Evolutionary conservation across 1,284 basidiomycete genomes (phyloP).

Genomic region (Ganoderma resinaceum): DNA sequence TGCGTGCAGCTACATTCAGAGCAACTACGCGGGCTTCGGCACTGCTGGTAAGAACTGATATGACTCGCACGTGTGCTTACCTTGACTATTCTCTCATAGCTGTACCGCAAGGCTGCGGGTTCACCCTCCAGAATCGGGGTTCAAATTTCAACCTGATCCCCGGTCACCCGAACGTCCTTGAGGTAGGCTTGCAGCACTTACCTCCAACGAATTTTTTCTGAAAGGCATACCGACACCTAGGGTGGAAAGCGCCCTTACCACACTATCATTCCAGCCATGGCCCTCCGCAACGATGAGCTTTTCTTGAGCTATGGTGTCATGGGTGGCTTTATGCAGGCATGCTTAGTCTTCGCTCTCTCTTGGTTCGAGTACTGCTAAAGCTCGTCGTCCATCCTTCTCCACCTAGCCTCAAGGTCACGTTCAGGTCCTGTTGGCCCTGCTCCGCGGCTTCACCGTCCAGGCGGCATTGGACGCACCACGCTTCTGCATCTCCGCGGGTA

Average conservation of each 20-base stretch:
- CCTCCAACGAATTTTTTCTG: neutral
- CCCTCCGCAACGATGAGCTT: constrained; percentile 80
- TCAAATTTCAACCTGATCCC: constrained; percentile 82
- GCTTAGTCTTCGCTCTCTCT: constrained; percentile 5
- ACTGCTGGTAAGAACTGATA: constrained; percentile 62
- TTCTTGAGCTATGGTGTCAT: constrained; percentile 93
- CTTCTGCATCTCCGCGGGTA: constrained; percentile 93
- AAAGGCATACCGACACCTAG: constrained; percentile 39
- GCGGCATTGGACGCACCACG: constrained; percentile 90
- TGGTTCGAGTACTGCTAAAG: neutral
- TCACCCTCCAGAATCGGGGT: constrained; percentile 95
- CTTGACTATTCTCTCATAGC: constrained; percentile 49
- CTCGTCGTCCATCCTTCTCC: no score
- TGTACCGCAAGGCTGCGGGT: constrained; percentile 92
- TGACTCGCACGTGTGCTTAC: neutral
- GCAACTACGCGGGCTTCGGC: constrained; percentile 88
- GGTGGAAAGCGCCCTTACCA: constrained; percentile 93
- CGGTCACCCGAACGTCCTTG: constrained; percentile 84
- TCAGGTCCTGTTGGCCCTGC: constrained; percentile 91
- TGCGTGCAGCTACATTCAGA: constrained; percentile 94
- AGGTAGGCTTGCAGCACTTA: constrained; percentile 47
- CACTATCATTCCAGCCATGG: constrained; percentile 95
- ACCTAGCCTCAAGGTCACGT: constrained; percentile 87
- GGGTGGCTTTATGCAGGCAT: constrained; percentile 94
- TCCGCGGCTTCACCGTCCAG: constrained; percentile 87